Evolutionary conservation across 306 rosid species (phyloP), one percentile per base, ranked within the genome.

Genomic region (Cyamopsis tetragonoloba): DNA sequence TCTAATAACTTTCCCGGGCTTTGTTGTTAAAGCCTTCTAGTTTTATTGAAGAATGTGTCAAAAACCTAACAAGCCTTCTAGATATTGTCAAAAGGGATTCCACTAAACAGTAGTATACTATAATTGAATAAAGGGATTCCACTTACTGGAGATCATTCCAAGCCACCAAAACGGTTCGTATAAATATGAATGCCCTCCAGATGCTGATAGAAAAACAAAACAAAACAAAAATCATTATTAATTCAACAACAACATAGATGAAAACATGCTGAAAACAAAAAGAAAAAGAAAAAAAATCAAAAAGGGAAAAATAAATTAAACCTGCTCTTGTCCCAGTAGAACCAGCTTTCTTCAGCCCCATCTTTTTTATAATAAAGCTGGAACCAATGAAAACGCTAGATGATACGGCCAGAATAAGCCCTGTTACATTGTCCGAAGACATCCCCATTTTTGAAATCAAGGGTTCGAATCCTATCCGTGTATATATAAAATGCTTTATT

Each of bases 71-170:
- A n/a, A n/a, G n/a, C n/a, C n/a, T 38, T 34, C 18, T 9, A 54
- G 0, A 20, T 3, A 15, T 34, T n/a, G 6, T 15, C 37, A 28
- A 39, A 30, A 34, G 57, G 24, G n/a, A 31, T 12, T 11, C 18
- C 63, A 27, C 9, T 6, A 27, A 31, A 32, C 15, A 17, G 15
- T 10, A 42, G 31, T 19, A 20, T 23, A 17, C 2, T 17, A 20
- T 5, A 66, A 28, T 11, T 15, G 12, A 22, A 18, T 20, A 11
- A 53, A 68, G 2, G 42, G 30, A 17, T 19, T 60, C 19, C 57
- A 81, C 97, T 85, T 83, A 93, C 99, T 88, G 17, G 91, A 56
- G 44, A 80, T 62, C 99, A 90, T 93, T 78, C 99, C 99, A 61
- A 72, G 43, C 99, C 99, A 93, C 99, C 99, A 93, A 62, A 79